Conservation (phyloP, 768 basidiomycete genomes). For the Lactarius hengduanensis region DNA sequence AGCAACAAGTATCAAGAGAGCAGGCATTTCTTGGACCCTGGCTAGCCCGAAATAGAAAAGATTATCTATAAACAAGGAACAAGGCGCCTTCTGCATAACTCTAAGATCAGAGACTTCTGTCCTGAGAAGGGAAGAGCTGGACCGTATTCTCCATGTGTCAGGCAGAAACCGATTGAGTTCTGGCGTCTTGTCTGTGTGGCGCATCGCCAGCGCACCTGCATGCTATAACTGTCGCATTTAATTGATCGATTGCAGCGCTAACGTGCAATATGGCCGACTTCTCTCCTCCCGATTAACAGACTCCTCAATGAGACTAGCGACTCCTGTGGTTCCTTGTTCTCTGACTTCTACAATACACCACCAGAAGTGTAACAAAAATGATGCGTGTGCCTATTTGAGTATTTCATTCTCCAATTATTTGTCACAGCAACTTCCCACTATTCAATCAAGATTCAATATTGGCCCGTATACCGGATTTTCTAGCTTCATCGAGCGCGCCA, state of each 20-base stretch:
- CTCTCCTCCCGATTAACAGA: neutral
- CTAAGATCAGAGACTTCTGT: neutral
- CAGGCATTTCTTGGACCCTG: neutral
- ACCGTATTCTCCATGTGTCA: neutral
- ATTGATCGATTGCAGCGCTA: too few species aligned
- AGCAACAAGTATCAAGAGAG: neutral
- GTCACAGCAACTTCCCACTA: neutral
- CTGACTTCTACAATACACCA: neutral
- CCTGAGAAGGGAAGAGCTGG: too few species aligned
- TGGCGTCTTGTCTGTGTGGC: neutral
- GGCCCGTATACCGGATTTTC: neutral
- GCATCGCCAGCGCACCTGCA: too few species aligned
- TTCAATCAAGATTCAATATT: neutral
- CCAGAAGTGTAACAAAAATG: neutral
- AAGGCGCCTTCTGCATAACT: neutral
- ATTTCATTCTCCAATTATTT: neutral
- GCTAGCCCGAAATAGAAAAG: neutral
- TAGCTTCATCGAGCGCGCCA: neutral
- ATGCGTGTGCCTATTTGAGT: neutral
- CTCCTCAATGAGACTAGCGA: neutral
- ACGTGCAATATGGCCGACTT: too few species aligned
- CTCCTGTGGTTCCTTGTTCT: neutral
- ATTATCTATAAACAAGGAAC: neutral
- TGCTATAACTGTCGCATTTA: too few species aligned
- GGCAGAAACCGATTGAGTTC: neutral